Conservation (phyloP, 1,284 basidiomycete species). For the Moesziomyces sp. region DNA sequence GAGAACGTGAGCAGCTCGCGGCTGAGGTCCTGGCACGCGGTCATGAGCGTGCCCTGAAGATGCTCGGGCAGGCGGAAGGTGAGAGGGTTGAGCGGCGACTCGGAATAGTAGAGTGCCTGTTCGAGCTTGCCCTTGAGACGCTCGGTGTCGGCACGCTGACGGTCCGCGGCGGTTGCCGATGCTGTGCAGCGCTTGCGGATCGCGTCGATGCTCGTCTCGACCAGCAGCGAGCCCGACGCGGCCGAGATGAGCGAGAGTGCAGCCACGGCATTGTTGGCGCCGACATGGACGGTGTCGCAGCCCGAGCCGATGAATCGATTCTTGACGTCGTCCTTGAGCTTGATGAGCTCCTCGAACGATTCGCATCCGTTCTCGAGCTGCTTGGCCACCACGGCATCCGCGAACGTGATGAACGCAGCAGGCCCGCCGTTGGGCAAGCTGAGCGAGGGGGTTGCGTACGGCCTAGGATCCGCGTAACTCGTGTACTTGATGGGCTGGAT, state of each 20-base stretch:
- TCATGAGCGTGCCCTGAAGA: slow-evolving; percentile 78
- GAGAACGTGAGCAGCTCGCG: slow-evolving; percentile 68
- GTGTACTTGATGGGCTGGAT: slow-evolving; percentile 29
- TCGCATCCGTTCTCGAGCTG: slow-evolving; percentile 38
- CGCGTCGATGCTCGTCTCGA: slow-evolving; percentile 49
- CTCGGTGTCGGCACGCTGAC: slow-evolving; percentile 62
- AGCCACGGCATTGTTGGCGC: slow-evolving; percentile 16
- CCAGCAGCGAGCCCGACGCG: slow-evolving; percentile 53
- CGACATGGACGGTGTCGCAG: slow-evolving; percentile 30
- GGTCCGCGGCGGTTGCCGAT: slow-evolving; percentile 21
- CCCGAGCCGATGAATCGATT: slow-evolving; percentile 65
- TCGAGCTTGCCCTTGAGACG: slow-evolving; percentile 85
- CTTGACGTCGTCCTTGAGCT: slow-evolving; percentile 61
- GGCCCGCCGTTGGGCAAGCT: slow-evolving; percentile 58
- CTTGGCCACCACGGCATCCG: slow-evolving; percentile 53
- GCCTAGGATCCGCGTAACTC: slow-evolving; percentile 54
- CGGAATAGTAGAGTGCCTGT: slow-evolving; percentile 85
- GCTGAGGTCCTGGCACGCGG: slow-evolving; percentile 77
- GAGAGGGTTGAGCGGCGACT: slow-evolving; percentile 80
- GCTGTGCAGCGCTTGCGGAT: slow-evolving; percentile 33
- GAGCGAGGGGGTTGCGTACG: slow-evolving; percentile 52
- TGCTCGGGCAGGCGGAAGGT: slow-evolving; percentile 83
- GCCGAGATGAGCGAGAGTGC: slow-evolving; percentile 63
- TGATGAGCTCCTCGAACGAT: slow-evolving; percentile 66
- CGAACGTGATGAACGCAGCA: slow-evolving; percentile 59